Base-by-base conservation (phyloP, 805 yeast genomes). In the Kluyveromyces nonfermentans region DNA sequence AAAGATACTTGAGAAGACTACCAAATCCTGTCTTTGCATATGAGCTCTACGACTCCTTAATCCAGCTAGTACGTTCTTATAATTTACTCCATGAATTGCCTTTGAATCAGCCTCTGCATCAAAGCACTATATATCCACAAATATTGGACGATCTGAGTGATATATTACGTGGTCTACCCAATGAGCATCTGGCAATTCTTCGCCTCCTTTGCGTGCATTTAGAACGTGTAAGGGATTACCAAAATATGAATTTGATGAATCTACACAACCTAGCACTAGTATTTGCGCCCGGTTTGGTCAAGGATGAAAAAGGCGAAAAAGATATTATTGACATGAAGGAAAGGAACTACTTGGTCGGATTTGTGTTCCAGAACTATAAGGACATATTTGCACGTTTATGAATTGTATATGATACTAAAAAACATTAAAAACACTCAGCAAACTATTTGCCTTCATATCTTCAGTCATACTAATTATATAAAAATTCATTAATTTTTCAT, bases 281-380 rank as follows among this genome's bases (percentile, higher is more conserved):
- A 7, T 93, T 93, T 70, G 95, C 96, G 1, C 97, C 98, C 3
- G 87, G 96, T 7, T 65, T 93, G 36, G 82, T 88, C 0, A 73
- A 95, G 39, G 95, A 87, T 54, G 67, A 72, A 46, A 73, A 78
- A 34, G 89, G 95, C 7, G 87, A 83, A 50, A 74, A 81, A 43
- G 98, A 93, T 61, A 77, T 93, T 60, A 56, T 71, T 43, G 97
- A 93, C 61, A 86, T 87, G 84, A 83, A 82, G 20, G 73, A 78
- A 41, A 75, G 90, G 59, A 87, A 85, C 50, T 82, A 77, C 33
- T 78, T 81, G 21, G 82, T 93, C 4, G 96, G 87, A 60, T 73
- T 83, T 52, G 63, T 90, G 47, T 65, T 84, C 41, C 68, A 67
- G 35, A 69, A 78, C 49, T 74, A 71, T 49, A 43, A 44, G 33